Base-by-base conservation (phyloP, 2,329 filamentous ascomycete genomes). In the Clonostachys rhizophaga region DNA sequence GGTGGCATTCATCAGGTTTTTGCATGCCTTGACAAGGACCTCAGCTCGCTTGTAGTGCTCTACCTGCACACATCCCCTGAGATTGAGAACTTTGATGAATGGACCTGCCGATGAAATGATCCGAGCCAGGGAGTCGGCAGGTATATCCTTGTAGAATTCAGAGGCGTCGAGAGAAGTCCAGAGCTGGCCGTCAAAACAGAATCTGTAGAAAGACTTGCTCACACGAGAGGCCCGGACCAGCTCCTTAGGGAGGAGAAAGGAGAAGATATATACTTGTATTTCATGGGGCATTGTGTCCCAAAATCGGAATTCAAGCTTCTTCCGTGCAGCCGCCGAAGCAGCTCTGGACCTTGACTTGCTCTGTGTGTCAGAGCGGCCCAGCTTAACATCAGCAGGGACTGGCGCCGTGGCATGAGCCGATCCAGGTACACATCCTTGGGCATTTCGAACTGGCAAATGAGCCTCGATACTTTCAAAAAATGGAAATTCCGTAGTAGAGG, bases 161-260 rank as follows among this genome's bases (percentile, higher is more conserved):
- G 90, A 86, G 3, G 89, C 83, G 63, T 97, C 91, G 43, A 97
- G 78, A 40, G 79, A 82, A 5, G 83, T 84, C 94, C 94, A 99
- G 14, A 97, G 70, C 68, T 99, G 94, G 3, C 94, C 94, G 63
- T 99, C 92, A 57, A 92, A 96, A 68, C 92, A 96, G 67, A 89
- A 83, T 43, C 78, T 76, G 64, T 95, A 75, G 74, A 94, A 96
- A 6, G 77, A 69, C 63, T 84, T 90, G 61, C 84, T 92, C 17
- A 94, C 87, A 16, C 81, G 72, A 1, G 92, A 95, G 47, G 81
- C 80, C 49, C 84, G 80, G 11, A 96, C 83, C 34, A 97, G 79
- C 61, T 97, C 86, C 59, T 84, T 90, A 1, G 91, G 91, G 30
- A 75, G 74, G 17, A 97, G 73, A 56, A 86, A 90, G 6, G 81